These are phyloP conservation scores for Paxillus involutus DNA, from an alignment of 768 basidiomycete genomes.

Conservation along the genomic window DNA sequence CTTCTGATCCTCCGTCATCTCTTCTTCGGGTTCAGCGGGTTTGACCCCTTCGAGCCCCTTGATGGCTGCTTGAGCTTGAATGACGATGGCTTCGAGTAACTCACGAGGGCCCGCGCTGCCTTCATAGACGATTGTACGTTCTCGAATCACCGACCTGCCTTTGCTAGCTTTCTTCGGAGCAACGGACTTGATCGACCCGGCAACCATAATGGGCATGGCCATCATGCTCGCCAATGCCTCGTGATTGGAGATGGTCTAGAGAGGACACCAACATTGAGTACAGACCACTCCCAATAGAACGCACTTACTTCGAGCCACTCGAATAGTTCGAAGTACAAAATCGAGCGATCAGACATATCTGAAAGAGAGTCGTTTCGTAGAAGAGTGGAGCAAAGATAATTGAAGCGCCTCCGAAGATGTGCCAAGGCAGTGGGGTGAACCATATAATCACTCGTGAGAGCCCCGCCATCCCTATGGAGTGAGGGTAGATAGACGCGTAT, in stretches of 20 bases:
- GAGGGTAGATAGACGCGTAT: slow-evolving; percentile 87
- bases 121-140: slow-evolving; percentile 86
- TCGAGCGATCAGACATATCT: slow-evolving; percentile 88
- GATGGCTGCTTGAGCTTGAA: slow-evolving; percentile 90
- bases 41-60: slow-evolving; percentile 79
- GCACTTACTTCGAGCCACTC: slow-evolving; percentile 84
- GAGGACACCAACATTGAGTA: slow-evolving; percentile 5
- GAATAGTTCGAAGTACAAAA: slow-evolving; percentile 86
- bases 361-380: slow-evolving; percentile 90
- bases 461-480: slow-evolving; percentile 71
- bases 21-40: slow-evolving; percentile 42
- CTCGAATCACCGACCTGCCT: slow-evolving; percentile 57
- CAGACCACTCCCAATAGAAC: background rate
- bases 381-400: slow-evolving; percentile 80
- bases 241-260: slow-evolving; percentile 87
- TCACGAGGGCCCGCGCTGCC: slow-evolving; percentile 90
- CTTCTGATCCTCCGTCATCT: slow-evolving; percentile 88
- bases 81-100: slow-evolving; percentile 85
- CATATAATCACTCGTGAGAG: slow-evolving; percentile 84
- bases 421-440: slow-evolving; percentile 91
- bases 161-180: slow-evolving; percentile 51
- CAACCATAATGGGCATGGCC: slow-evolving; percentile 96
- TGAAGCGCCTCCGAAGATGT: slow-evolving; percentile 89
- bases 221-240: slow-evolving; percentile 94
- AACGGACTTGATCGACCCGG: slow-evolving; percentile 64